phyloP scores from a whole-genome alignment of 177 flowering plant species.

The Tripterygium wilfordii region DNA sequence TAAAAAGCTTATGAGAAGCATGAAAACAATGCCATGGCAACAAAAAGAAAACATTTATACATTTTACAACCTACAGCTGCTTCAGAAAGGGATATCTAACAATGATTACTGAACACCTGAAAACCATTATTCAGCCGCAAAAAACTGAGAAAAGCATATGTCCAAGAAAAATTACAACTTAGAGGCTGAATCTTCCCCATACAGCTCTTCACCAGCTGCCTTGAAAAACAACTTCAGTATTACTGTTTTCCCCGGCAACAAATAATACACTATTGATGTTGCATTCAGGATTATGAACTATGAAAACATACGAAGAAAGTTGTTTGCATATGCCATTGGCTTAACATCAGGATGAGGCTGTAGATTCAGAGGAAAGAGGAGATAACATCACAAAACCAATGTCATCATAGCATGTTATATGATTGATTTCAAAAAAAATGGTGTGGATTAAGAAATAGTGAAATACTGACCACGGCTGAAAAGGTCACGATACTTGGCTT shows the following conservation, averaged over 20 bases:
- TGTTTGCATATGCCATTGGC: slow-evolving; percentile 98
- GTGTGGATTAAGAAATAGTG: not conserved
- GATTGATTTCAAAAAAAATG: not conserved
- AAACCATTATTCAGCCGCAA: too few relatives aligned
- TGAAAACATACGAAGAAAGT: slow-evolving; percentile 82
- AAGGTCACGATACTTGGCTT: slow-evolving; percentile 87
- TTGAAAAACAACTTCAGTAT: slow-evolving; percentile 5
- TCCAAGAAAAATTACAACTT: too few relatives aligned
- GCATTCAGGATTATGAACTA: slow-evolving; percentile 16
- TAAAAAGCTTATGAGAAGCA: too few relatives aligned
- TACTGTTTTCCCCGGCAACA: not conserved
- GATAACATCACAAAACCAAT: not conserved
- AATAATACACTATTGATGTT: not conserved
- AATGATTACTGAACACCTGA: too few relatives aligned
- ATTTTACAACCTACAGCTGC: too few relatives aligned
- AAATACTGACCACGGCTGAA: slow-evolving; percentile 79
- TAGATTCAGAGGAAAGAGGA: slow-evolving; percentile 14
- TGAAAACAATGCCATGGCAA: too few relatives aligned
- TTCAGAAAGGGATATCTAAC: too few relatives aligned
- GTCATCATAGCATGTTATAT: not conserved
- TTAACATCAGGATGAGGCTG: slow-evolving; percentile 95
- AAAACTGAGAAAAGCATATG: too few relatives aligned
- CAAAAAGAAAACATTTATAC: too few relatives aligned
- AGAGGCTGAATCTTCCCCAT: too few relatives aligned
- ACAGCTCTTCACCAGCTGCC: slow-evolving; percentile 6